Evolutionary conservation across 2,329 filamentous ascomycete species (phyloP).

Genomic region (Xylaria sp.): DNA sequence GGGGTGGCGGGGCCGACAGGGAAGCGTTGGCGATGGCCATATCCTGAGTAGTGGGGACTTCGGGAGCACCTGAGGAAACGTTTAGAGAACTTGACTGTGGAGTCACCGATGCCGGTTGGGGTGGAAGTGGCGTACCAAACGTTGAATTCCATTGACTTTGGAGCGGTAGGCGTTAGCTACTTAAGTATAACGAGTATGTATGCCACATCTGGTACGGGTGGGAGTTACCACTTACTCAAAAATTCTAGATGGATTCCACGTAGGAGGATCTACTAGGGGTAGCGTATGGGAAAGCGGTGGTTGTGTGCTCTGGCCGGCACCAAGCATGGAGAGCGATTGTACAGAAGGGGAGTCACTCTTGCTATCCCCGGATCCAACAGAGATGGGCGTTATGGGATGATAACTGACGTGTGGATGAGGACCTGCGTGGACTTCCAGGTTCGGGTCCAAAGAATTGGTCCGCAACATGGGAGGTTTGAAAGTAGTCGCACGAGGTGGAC

Average conservation of each 20-base stretch:
- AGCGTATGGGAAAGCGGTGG: slow-evolving; percentile 64
- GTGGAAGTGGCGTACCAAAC: slow-evolving; percentile 76
- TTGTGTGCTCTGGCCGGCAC: slow-evolving; percentile 65
- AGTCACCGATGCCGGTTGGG: slow-evolving; percentile 55
- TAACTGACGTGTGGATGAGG: slow-evolving; percentile 72
- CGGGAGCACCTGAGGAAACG: slow-evolving; percentile 63
- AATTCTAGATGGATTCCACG: slow-evolving; percentile 88
- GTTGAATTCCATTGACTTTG: slow-evolving; percentile 92
- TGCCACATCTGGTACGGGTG: not conserved
- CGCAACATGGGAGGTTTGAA: slow-evolving; percentile 61
- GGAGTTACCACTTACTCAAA: slow-evolving; percentile 78
- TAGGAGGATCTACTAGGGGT: slow-evolving; percentile 69
- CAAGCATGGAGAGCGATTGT: slow-evolving; percentile 78
- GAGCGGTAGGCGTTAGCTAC: slow-evolving; percentile 41
- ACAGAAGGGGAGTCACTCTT: slow-evolving; percentile 81
- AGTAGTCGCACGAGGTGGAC: slow-evolving; percentile 66
- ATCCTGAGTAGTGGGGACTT: slow-evolving; percentile 64
- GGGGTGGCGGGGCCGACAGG: slow-evolving; percentile 57
- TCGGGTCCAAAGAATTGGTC: slow-evolving; percentile 63
- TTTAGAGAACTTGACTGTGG: slow-evolving; percentile 63
- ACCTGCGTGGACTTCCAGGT: slow-evolving; percentile 63
- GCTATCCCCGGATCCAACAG: slow-evolving; percentile 74
- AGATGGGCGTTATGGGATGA: slow-evolving; percentile 83
- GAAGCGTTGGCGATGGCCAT: slow-evolving; percentile 60
- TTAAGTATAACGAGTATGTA: not conserved